Evolutionary conservation across 495 filamentous ascomycete genomes (phyloP).

Genomic region (Penicillium cosmopolitanum): DNA sequence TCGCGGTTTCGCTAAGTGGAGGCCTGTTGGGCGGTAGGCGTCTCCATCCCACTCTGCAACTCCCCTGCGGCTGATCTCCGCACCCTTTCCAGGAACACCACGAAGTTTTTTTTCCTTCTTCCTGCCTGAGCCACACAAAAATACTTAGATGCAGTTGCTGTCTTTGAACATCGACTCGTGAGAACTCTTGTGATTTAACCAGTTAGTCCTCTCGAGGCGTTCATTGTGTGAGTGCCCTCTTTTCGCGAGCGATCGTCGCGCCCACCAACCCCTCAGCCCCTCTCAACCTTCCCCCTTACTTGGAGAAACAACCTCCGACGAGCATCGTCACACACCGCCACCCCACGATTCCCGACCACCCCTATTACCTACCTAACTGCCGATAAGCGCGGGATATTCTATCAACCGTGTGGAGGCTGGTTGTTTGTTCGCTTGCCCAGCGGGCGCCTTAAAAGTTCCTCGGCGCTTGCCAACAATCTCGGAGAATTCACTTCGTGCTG

Average conservation of each 20-base stretch:
- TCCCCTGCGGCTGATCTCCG: conserved; percentile 38
- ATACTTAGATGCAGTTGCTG: conserved; percentile 20
- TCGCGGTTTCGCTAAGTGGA: conserved; percentile 27
- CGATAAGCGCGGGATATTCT: not conserved
- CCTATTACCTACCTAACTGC: conserved; percentile 12
- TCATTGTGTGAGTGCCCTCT: conserved; percentile 47
- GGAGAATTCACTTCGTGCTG: conserved; percentile 8
- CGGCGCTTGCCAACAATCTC: conserved; percentile 12
- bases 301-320: conserved; percentile 17
- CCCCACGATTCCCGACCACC: conserved; percentile 18
- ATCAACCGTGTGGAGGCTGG: conserved; percentile 8
- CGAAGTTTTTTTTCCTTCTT: conserved; percentile 11
- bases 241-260: conserved; percentile 38
- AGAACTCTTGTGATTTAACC: conserved; percentile 12
- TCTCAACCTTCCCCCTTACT: conserved; percentile 47
- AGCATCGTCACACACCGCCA: conserved; percentile 40
- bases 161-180: conserved; percentile 1
- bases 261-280: conserved; percentile 49
- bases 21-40: conserved; percentile 28
- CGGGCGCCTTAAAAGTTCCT: conserved; percentile 12
- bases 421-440: not conserved
- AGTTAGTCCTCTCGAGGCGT: conserved; percentile 42
- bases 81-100: conserved; percentile 31
- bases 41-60: conserved; percentile 32
- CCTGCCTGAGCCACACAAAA: not conserved